Evolutionary conservation across 805 yeast species (phyloP).

Genomic region (Nakazawaea ernobii): DNA sequence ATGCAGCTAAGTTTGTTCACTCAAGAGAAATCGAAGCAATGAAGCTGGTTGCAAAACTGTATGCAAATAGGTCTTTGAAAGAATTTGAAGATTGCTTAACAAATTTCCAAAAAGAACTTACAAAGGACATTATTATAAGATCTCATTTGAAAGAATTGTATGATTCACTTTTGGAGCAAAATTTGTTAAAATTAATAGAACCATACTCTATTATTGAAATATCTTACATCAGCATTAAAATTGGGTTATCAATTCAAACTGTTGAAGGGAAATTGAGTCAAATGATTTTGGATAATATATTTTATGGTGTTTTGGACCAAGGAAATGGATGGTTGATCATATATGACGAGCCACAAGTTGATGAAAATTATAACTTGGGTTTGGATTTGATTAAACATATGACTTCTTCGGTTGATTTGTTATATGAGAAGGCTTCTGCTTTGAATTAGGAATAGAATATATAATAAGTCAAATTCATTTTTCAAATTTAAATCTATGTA

Average conservation of each 20-base stretch:
- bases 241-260: constrained; percentile 81
- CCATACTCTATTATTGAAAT: constrained; percentile 96
- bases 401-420: constrained; percentile 81
- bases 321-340: constrained; percentile 97
- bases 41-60: constrained; percentile 89
- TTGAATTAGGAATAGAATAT: constrained; percentile 41
- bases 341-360: constrained; percentile 83
- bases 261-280: constrained; percentile 93
- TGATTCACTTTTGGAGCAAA: constrained; percentile 89
- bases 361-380: constrained; percentile 83
- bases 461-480: too few relatives aligned
- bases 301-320: constrained; percentile 94
- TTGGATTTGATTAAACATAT: constrained; percentile 82
- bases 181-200: constrained; percentile 88
- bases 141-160: constrained; percentile 89
- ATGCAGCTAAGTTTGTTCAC: constrained; percentile 33
- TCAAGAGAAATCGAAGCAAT: constrained; percentile 91
- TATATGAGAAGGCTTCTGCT: constrained; percentile 89
- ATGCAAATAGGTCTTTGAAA: constrained; percentile 80
- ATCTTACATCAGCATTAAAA: constrained; percentile 76
- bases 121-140: constrained; percentile 82
- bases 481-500: neutral
- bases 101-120: constrained; percentile 66
- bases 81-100: constrained; percentile 85
- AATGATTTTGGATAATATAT: constrained; percentile 94